These are phyloP conservation scores for Gynostemma pentaphyllum DNA, from an alignment of 306 rosid species.

Conservation along the genomic window DNA sequence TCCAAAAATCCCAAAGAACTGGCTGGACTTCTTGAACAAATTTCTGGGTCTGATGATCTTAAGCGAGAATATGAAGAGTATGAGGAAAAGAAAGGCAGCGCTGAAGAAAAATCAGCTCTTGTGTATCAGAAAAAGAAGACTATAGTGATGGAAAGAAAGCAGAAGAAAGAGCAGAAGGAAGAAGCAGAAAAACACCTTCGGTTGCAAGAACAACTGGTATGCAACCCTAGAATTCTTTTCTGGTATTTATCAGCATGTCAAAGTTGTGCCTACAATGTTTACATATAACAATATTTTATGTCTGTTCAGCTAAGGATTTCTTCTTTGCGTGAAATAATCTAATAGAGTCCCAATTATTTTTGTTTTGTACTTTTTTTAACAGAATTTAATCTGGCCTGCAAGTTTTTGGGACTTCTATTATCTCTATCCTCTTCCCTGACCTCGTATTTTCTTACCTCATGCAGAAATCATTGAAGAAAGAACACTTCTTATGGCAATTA, in stretches of 20 bases:
- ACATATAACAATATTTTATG: neutral
- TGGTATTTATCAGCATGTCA: neutral
- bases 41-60: conserved; percentile 88
- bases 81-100: conserved; percentile 69
- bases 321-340: neutral
- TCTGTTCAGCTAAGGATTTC: neutral
- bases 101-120: conserved; percentile 91
- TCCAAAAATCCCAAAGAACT: conserved; percentile 94
- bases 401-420: neutral
- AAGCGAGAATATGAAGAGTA: conserved; percentile 79
- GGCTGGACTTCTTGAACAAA: conserved; percentile 83
- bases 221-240: conserved; percentile 4
- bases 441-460: conserved; percentile 4
- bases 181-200: conserved; percentile 90
- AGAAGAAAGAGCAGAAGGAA: conserved; percentile 96
- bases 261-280: neutral
- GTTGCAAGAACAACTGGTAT: conserved; percentile 68
- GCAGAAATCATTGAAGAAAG: conserved; percentile 81
- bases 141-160: conserved; percentile 80
- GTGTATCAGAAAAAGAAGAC: conserved; percentile 83
- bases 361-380: neutral
- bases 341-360: neutral
- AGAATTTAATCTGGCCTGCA: neutral
- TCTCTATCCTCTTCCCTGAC: neutral
- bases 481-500: conserved; percentile 87